Conservation (phyloP, 2,329 filamentous ascomycete species). For the Ascochyta viciae-villosae region DNA sequence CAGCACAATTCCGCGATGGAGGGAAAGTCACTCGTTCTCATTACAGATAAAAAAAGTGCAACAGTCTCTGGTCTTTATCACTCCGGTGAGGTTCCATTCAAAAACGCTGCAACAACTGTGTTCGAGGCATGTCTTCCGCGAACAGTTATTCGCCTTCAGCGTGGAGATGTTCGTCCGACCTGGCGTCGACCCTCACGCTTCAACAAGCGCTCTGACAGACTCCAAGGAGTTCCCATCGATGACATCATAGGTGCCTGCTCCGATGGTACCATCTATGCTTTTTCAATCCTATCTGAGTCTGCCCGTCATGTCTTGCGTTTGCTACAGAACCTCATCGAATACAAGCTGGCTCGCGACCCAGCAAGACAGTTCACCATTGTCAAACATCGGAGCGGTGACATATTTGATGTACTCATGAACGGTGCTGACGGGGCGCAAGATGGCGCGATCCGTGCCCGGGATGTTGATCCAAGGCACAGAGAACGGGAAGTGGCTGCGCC, state of each 20-base stretch:
- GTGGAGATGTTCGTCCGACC: constrained; percentile 53
- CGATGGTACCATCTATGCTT: constrained; percentile 61
- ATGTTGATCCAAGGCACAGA: constrained; percentile 36
- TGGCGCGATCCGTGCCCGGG: constrained; percentile 24
- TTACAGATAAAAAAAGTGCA: constrained; percentile 43
- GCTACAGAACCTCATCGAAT: constrained; percentile 68
- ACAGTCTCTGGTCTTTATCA: constrained; percentile 42
- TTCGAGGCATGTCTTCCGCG: constrained; percentile 54
- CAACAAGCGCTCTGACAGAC: constrained; percentile 17
- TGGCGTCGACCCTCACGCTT: constrained; percentile 37
- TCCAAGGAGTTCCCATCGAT: constrained; percentile 52
- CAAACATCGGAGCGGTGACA: constrained; percentile 24
- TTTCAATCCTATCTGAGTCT: constrained; percentile 68
- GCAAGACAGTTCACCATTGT: constrained; percentile 20
- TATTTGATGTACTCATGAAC: constrained; percentile 34
- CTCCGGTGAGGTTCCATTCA: constrained; percentile 23
- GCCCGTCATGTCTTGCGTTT: constrained; percentile 75
- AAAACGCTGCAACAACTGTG: constrained; percentile 40
- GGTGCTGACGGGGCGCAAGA: constrained; percentile 30
- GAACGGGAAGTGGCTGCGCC: constrained; percentile 21
- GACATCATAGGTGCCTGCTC: constrained; percentile 59
- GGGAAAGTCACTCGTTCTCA: constrained; percentile 33
- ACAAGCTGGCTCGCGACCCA: constrained; percentile 24
- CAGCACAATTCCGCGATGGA: neutral
- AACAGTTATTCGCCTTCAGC: constrained; percentile 57